These are phyloP conservation scores for Cochlearia excelsa DNA, from an alignment of 345 rosid species.

Conservation along the genomic window DNA sequence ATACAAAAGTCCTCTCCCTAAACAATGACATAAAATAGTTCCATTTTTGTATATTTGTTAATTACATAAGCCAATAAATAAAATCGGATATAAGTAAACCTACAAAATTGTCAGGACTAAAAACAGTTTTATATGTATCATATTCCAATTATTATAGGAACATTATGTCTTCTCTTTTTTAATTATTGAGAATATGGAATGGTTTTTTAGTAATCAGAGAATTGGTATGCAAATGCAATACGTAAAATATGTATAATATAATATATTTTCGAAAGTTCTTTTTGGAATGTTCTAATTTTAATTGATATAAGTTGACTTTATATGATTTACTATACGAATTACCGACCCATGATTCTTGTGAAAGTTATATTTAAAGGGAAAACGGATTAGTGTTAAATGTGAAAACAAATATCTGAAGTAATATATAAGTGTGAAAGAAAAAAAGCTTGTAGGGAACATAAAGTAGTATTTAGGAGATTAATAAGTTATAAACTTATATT, in stretches of 20 bases:
- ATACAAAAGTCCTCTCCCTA: constrained; percentile 25
- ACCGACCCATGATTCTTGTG: constrained; percentile 16
- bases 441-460: constrained; percentile 28
- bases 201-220: no score
- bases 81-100: no score
- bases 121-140: no score
- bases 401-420: constrained; percentile 27
- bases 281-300: constrained; percentile 27
- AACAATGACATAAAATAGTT: constrained; percentile 25
- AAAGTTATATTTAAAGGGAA: constrained; percentile 8
- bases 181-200: no score
- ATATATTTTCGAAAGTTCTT: neutral
- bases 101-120: no score
- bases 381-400: constrained; percentile 19
- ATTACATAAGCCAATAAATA: no score
- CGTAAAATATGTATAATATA: no score
- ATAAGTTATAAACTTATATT: constrained; percentile 17
- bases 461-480: constrained; percentile 25
- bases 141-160: no score
- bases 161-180: no score
- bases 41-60: neutral
- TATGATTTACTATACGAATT: neutral
- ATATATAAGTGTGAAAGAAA: constrained; percentile 8
- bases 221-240: no score
- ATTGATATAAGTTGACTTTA: neutral